Percentiles rank a stretch among this genome's conserved stretches.
phyloP scores from a whole-genome alignment of 2,329 filamentous ascomycete species.

The Epichloe coenophiala region DNA sequence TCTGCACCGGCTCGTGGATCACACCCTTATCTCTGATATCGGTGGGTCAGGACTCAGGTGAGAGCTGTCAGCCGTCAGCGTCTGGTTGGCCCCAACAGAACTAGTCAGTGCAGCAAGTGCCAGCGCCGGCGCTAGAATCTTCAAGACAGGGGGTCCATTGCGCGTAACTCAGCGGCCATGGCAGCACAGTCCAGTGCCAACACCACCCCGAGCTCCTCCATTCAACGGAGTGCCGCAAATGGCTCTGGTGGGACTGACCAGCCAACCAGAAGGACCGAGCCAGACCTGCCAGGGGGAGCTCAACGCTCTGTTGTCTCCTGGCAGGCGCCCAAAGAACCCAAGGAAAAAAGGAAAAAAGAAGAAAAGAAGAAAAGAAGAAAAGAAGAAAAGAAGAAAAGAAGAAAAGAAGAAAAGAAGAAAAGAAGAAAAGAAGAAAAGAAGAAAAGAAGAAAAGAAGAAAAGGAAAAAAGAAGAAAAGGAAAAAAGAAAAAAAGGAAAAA shows the following conservation, averaged over 20 bases:
- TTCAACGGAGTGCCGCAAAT: too few relatives aligned
- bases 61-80: neutral
- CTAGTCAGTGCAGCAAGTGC: neutral
- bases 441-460: too few relatives aligned
- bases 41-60: neutral
- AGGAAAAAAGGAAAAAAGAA: constrained; percentile 3
- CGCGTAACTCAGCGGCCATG: too few relatives aligned
- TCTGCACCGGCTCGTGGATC: too few relatives aligned
- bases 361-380: constrained; percentile 6
- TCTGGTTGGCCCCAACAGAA: neutral
- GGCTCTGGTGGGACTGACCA: too few relatives aligned
- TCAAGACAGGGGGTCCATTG: neutral
- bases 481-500: constrained; percentile 5
- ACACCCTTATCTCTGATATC: neutral
- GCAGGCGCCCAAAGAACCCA: neutral
- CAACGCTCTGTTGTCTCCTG: too few relatives aligned
- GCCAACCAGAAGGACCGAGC: too few relatives aligned
- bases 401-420: constrained; percentile 4
- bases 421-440: neutral
- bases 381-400: constrained; percentile 1
- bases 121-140: neutral
- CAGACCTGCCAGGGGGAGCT: too few relatives aligned
- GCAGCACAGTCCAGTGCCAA: too few relatives aligned
- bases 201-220: too few relatives aligned
- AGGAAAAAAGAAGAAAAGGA: too few relatives aligned